Evolutionary conservation across 2,329 filamentous ascomycete species (phyloP).

Genomic region (Beauveria caledonica): DNA sequence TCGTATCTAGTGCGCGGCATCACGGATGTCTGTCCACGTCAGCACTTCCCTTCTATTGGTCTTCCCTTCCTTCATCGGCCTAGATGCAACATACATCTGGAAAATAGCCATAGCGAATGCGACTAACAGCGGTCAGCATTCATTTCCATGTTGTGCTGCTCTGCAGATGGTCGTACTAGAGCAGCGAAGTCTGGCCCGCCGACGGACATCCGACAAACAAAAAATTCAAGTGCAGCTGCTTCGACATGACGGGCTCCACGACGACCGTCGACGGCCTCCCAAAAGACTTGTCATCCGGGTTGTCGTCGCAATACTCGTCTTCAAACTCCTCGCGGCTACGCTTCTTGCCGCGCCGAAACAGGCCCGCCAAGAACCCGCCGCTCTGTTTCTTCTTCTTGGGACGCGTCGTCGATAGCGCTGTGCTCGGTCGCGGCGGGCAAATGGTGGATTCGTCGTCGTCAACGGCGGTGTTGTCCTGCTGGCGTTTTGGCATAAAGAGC

Average conservation of each 20-base stretch:
- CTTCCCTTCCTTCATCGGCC: neutral
- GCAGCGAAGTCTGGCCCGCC: slow-evolving; percentile 29
- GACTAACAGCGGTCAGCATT: slow-evolving; percentile 19
- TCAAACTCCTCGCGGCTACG: neutral
- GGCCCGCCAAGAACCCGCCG: neutral
- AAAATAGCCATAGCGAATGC: slow-evolving; percentile 29
- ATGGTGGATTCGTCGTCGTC: slow-evolving; percentile 15
- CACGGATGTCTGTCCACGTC: slow-evolving; percentile 20
- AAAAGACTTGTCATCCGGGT: neutral
- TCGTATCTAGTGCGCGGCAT: slow-evolving; percentile 28
- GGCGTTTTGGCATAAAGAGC: neutral
- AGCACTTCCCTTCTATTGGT: neutral
- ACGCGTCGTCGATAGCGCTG: neutral
- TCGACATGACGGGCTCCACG: slow-evolving; percentile 11
- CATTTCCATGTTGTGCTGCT: too few species aligned
- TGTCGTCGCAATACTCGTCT: neutral
- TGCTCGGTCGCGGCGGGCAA: slow-evolving; percentile 18
- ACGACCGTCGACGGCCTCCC: neutral
- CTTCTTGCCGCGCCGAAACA: slow-evolving; percentile 4
- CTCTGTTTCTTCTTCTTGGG: neutral
- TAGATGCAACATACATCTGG: slow-evolving; percentile 24
- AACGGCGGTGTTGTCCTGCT: neutral
- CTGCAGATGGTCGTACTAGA: slow-evolving; percentile 23
- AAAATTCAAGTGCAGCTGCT: slow-evolving; percentile 25
- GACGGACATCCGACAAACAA: slow-evolving; percentile 27